Base-by-base conservation (phyloP, 1,284 basidiomycete genomes). In the Austroboletus olivaceoglutinosus region DNA sequence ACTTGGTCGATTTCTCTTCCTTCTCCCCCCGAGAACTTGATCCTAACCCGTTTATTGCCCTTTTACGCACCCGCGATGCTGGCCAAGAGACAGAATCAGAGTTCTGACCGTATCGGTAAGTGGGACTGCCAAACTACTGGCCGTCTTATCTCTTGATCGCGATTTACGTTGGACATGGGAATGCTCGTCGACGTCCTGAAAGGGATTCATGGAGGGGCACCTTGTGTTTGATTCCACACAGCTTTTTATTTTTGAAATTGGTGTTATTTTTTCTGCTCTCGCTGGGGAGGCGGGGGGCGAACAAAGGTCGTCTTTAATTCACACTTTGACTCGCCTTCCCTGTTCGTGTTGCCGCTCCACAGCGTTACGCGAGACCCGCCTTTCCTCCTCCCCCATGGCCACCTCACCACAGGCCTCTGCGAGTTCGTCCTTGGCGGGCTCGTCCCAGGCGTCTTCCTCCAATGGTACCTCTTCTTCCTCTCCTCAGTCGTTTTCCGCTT, bases 381-480 rank as follows among this genome's bases (percentile, higher is more conserved):
- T 40, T 27, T 22, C 16, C n/a, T 43, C 29, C 12, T 19, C 21
- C 25, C 45, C 49, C 53, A 65, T 67, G 63, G 62, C 65, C 47
- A 46, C 64, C 50, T 38, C 15, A 33, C 1, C 53, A 6, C 7
- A 13, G 19, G 1, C 45, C 5, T 16, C 36, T 0, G 3, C 25
- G 31, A 36, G 25, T 33, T 2, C 48, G 23, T 11, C 43, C 7
- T 30, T 41, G 8, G 7, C 21, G 1, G 7, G 47, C 29, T 42
- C 45, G 33, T 43, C 61, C 22, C 16, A 19, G 43, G 11, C 33
- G 9, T 2, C 51, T n/a, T 45, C 59, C 23, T 40, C 55, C 30
- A 18, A 31, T 45, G 63, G 64, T 64, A 65, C 37, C 51, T 54
- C 52, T 31, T 22, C 58, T 25, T 48, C n/a, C n/a, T n/a, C n/a